phyloP scores from a whole-genome alignment of 495 filamentous ascomycete genomes.

The Xylaria castorea region DNA sequence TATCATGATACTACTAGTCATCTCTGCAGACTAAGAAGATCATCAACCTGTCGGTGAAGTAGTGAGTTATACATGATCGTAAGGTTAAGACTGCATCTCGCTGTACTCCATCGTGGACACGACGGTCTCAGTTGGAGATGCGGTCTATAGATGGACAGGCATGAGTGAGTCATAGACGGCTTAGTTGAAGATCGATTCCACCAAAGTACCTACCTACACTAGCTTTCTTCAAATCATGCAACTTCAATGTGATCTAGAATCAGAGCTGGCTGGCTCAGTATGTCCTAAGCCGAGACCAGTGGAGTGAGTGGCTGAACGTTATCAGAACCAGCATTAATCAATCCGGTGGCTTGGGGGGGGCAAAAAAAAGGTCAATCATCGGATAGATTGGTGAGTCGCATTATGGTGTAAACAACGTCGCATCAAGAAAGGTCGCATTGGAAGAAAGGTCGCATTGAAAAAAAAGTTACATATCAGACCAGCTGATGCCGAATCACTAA shows the following conservation, averaged over 20 bases:
- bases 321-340: neutral
- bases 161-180: constrained; percentile 23
- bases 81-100: neutral
- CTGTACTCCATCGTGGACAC: neutral
- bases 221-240: constrained; percentile 4
- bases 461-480: neutral
- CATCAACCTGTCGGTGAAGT: constrained; percentile 26
- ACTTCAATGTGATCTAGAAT: constrained; percentile 1
- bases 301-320: neutral
- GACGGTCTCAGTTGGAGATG: constrained; percentile 13
- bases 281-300: constrained; percentile 11
- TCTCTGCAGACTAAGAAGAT: neutral
- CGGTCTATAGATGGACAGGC: neutral
- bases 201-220: neutral
- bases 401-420: constrained; percentile 1
- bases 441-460: neutral
- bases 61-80: constrained; percentile 4
- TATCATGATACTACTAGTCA: neutral
- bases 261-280: neutral
- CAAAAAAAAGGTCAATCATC: neutral
- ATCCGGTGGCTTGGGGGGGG: neutral
- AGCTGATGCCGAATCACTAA: neutral
- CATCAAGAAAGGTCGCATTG: neutral
- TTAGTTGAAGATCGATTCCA: neutral
- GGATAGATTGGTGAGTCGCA: neutral